These are phyloP conservation scores for Clohesyomyces aquaticus DNA, from an alignment of 495 filamentous ascomycete species.

Conservation along the genomic window DNA sequence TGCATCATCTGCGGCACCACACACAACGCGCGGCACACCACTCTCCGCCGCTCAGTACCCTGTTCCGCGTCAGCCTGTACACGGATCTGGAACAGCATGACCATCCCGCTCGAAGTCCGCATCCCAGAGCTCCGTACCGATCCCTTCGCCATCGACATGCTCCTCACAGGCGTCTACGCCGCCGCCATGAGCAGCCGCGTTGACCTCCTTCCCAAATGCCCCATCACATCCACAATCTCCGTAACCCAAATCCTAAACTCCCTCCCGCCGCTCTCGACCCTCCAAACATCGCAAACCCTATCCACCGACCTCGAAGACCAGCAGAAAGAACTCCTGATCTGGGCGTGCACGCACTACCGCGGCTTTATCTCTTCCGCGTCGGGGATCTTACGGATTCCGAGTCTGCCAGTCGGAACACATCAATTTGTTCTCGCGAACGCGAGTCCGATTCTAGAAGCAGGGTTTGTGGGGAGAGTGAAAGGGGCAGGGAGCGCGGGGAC, in stretches of 20 bases:
- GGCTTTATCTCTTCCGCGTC: slow-evolving; percentile 44
- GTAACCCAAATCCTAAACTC: slow-evolving; percentile 31
- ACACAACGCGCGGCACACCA: slow-evolving; percentile 11
- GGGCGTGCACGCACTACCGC: slow-evolving; percentile 42
- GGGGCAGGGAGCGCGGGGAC: slow-evolving; percentile 6
- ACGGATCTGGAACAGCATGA: slow-evolving; percentile 18
- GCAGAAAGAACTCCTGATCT: slow-evolving; percentile 38
- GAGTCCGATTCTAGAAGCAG: slow-evolving; percentile 36
- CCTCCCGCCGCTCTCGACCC: slow-evolving; percentile 29
- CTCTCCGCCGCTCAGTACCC: slow-evolving; percentile 35
- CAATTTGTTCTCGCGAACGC: slow-evolving; percentile 48
- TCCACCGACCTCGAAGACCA: slow-evolving; percentile 5
- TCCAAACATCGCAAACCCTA: slow-evolving; percentile 1
- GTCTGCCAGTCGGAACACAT: slow-evolving; percentile 38
- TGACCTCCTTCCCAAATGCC: slow-evolving; percentile 42
- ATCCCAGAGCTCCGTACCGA: slow-evolving; percentile 34
- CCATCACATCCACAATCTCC: slow-evolving; percentile 20
- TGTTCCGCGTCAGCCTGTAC: slow-evolving; percentile 31
- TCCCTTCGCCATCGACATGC: slow-evolving; percentile 31
- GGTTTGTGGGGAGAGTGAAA: slow-evolving; percentile 29
- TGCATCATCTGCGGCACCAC: slow-evolving; percentile 41
- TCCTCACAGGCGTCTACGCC: slow-evolving; percentile 38
- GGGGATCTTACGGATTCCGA: slow-evolving; percentile 37
- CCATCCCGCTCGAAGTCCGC: slow-evolving; percentile 32
- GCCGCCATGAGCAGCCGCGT: slow-evolving; percentile 24